These are phyloP conservation scores for Persicaria tinctoria DNA, from an alignment of 148 eudicot genomes.

Conservation along the genomic window DNA sequence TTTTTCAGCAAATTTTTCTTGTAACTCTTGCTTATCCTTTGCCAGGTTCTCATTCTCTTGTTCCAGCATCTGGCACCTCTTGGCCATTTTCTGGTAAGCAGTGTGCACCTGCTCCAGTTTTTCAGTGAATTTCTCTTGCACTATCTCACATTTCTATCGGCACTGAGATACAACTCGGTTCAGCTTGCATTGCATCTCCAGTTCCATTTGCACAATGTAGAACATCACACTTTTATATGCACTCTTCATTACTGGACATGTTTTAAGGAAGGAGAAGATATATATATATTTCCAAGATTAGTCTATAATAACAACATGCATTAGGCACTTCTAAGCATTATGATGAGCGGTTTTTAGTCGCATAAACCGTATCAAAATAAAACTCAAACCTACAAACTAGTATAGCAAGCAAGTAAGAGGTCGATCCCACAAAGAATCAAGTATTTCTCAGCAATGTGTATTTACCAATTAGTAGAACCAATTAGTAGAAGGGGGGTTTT, in stretches of 20 bases:
- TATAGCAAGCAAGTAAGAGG: too few species aligned
- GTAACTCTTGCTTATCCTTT: conserved; percentile 84
- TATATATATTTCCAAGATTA: not conserved
- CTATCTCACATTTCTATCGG: conserved; percentile 70
- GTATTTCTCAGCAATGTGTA: too few species aligned
- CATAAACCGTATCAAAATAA: too few species aligned
- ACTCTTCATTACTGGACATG: conserved; percentile 71
- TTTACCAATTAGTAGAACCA: too few species aligned
- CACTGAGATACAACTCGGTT: conserved; percentile 67
- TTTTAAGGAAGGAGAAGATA: conserved; percentile 39
- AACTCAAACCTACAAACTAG: too few species aligned
- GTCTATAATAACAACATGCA: not conserved
- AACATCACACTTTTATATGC: conserved; percentile 88
- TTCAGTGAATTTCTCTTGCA: conserved; percentile 81
- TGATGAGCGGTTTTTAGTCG: too few species aligned
- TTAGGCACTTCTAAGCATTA: not conserved
- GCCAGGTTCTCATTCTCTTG: conserved; percentile 72
- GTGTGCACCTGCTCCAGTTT: conserved; percentile 75
- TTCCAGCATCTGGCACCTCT: conserved; percentile 86
- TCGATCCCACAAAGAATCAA: too few species aligned
- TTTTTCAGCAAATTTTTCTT: conserved; percentile 88
- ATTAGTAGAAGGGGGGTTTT: too few species aligned
- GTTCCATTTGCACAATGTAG: conserved; percentile 76
- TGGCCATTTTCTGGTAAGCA: conserved; percentile 89
- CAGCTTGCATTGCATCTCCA: conserved; percentile 92